Percentiles rank a stretch among this genome's conserved stretches.
These are phyloP conservation scores for Coprinellus aureogranulatus DNA, from an alignment of 768 basidiomycete genomes.

Conservation along the genomic window DNA sequence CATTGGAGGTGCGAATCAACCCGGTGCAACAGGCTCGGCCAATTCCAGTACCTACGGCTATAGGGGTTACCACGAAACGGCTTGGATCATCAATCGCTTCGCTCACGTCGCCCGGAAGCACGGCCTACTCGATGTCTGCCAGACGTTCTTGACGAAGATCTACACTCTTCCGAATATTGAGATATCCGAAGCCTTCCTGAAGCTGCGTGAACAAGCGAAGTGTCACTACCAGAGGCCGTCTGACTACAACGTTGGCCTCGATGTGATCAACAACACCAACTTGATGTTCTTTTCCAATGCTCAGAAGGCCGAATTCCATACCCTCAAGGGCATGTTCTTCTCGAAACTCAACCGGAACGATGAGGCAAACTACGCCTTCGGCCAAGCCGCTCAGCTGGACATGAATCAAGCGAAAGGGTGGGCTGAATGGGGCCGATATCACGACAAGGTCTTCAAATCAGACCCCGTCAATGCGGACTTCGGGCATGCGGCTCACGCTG, in stretches of 20 bases:
- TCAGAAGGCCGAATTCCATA: conserved; percentile 98
- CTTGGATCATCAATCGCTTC: conserved; percentile 99
- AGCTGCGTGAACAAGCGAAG: conserved; percentile 96
- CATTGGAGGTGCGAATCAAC: conserved; percentile 57
- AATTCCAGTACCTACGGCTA: conserved; percentile 85
- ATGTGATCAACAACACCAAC: conserved; percentile 99
- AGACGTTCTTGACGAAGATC: conserved; percentile 91
- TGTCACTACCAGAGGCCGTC: conserved; percentile 96
- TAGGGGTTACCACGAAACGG: conserved; percentile 97
- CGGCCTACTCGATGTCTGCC: conserved; percentile 93
- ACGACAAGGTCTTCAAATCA: conserved; percentile 91
- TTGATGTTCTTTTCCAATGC: conserved; percentile 92
- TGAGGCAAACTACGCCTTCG: conserved; percentile 89
- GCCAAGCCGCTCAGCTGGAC: conserved; percentile 94
- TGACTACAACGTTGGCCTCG: conserved; percentile 89
- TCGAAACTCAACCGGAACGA: conserved; percentile 81
- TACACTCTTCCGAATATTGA: conserved; percentile 99
- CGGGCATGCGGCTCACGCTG: conserved; percentile 81
- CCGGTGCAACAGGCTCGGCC: conserved; percentile 43
- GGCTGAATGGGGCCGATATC: conserved; percentile 97
- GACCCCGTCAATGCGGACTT: conserved; percentile 56
- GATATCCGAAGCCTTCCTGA: conserved; percentile 98
- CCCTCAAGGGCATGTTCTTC: conserved; percentile 98
- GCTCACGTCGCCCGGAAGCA: conserved; percentile 98
- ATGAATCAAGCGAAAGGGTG: conserved; percentile 94